Evolutionary conservation across 148 eudicot genomes (phyloP), one percentile per base, ranked within the genome.

Genomic region (Rhododendron henanense): DNA sequence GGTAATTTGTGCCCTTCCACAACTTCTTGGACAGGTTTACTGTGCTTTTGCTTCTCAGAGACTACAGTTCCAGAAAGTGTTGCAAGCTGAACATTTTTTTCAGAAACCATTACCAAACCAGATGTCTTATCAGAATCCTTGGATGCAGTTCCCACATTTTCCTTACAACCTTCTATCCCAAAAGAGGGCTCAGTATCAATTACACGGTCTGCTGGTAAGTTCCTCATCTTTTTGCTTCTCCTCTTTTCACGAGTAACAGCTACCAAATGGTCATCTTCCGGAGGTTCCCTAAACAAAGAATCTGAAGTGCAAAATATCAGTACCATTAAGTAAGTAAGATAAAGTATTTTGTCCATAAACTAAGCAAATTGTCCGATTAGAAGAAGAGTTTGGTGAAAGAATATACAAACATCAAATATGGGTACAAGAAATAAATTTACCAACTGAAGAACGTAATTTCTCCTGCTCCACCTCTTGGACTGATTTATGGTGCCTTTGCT

Each of bases 221-320:
- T 87, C 74, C 71, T 76, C 80, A 25, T 78, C 82, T 7, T 76
- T 74, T 85, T 87, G 86, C 50, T 45, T 63, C 59, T 77, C 21
- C 3, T 89, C 86, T 57, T 87, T 23, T 45, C 59, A 81, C 41
- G 31, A 71, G 79, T 28, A 67, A 67, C 79, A 37, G 83, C 53
- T 67, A 81, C 78, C 83, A 78, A 16, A n/a, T 48, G 81, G 45
- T 47, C 53, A 83, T 84, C 79, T 65, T 87, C 79, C 11, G 50
- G 84, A 69, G 18, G 67, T 87, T 84, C 44, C 21, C 55, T 51
- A 78, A 48, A 47, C 48, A 87, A 50, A 13, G 18, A 18, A 44
- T 83, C 88, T 85, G 83, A 76, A 82, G 73, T 50, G 87, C 28
- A 81, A 75, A 84, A 86, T 59, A 73, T 19, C 73, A 74, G 8